Evolutionary conservation across 257 asterid species (phyloP), one percentile per base, ranked within the genome.

Genomic region (Scutellaria galericulata): DNA sequence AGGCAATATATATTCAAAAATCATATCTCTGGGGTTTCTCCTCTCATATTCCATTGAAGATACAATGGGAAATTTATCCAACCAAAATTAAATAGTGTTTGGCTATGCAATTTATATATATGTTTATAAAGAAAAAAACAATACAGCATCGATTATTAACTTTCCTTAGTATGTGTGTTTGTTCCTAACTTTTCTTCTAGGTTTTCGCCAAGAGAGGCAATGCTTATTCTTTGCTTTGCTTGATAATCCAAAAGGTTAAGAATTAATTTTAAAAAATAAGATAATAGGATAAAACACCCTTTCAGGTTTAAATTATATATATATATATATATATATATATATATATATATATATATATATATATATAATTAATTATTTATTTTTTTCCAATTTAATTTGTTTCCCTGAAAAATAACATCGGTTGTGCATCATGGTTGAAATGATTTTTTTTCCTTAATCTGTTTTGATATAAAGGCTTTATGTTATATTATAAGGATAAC

Each of bases 161-260:
- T 57, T 66, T 55, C 44, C 73, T 44, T 64, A 22, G 0, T 1
- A 27, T 7, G 45, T 45, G 62, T 39, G 59, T 48, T 3, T 71
- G 62, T 71, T 64, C 78, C 56, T 64, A 72, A 66, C 81, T 77
- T 77, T n/a, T 48, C 45, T 58, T 48, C n/a, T 58, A 10, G 68
- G 41, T 46, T 51, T 68, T 42, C 9, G 14, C 15, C 46, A 12
- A 53, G 6, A 8, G 9, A 14, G 50, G 51, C 64, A 20, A 13
- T 1, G 6, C 48, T 63, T 45, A 78, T 78, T 78, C 78, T 60
- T 72, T 77, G 31, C 81, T 71, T 77, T 68, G n/a, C 64, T 48
- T 47, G 12, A 9, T 42, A 64, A 44, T 53, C 6, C 70, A 65
- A 44, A 24, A 40, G 15, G 39, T 42, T 14, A 13, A 18, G 9